Evolutionary conservation across 2,329 filamentous ascomycete genomes (phyloP), one percentile per base, ranked within the genome.

Genomic region (Diaporthe ilicicola): DNA sequence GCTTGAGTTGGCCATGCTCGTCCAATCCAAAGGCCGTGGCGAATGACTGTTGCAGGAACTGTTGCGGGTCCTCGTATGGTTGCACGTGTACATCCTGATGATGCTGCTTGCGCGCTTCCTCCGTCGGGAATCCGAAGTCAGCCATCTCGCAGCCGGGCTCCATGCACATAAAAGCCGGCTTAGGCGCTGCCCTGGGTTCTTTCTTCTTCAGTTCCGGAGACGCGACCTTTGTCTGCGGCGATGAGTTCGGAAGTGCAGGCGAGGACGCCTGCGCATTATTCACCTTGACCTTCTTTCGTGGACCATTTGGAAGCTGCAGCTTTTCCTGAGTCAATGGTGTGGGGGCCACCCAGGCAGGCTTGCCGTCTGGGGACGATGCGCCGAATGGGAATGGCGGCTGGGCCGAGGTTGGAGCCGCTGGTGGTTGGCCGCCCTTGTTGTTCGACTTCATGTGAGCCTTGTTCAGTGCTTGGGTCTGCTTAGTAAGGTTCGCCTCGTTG

Each of bases 51-150:
- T 82, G 76, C 19, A 83, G 80, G 75, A 86, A 92, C 73, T 86
- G 86, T 69, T 84, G 53, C 2, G 90, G 89, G 71, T 91, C 81
- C 73, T 88, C 82, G 51, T 82, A 80, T 7, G 89, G 89, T 76
- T 85, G 87, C 27, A 84, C 79, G 74, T 92, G 90, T 76, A 91
- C 89, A 70, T 91, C 87, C n/a, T 88, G 82, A 9, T 84, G 79
- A 75, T 92, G 90, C 13, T 79, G 76, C 67, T 85, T 84, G 61
- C 86, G 81, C 15, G 84, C 84, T 74, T 90, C 87, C 73, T 91
- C 86, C 8, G 80, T 88, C 2, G 84, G 76, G 74, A 91, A 91
- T 0, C 84, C 86, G 15, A 82, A 79, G 2, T 76, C 77, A 10
- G 84, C 83, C 73, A 82, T 82, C 34, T 90, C 88, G 74, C 90